These are phyloP conservation scores for Trichosporon coremiiforme DNA, from an alignment of 1,284 basidiomycete genomes.

Conservation along the genomic window DNA sequence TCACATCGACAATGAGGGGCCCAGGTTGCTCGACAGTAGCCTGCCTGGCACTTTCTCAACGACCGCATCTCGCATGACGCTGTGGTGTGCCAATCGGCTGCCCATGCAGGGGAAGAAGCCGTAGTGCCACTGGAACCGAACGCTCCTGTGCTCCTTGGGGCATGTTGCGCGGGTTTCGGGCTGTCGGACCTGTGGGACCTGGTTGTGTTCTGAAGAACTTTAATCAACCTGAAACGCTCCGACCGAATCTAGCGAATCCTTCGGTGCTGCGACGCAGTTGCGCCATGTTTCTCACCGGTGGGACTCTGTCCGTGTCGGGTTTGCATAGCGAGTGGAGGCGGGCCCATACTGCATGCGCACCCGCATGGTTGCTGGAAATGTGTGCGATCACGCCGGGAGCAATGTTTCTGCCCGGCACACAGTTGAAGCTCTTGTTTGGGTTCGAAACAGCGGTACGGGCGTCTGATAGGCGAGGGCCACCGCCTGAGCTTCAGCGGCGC, in stretches of 20 bases:
- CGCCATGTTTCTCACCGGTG: too few relatives aligned
- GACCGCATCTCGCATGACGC: background rate
- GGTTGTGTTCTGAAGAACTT: background rate
- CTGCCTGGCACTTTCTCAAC: too few relatives aligned
- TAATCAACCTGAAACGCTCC: background rate
- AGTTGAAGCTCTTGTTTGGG: background rate
- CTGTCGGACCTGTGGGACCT: background rate
- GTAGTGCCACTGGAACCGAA: background rate
- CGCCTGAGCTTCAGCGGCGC: background rate
- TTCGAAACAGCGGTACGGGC: constrained; percentile 8
- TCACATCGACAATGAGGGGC: background rate
- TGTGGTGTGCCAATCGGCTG: too few relatives aligned
- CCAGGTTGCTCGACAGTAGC: too few relatives aligned
- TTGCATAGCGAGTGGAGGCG: background rate
- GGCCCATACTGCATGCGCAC: background rate
- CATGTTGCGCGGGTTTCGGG: background rate
- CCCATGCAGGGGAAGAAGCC: background rate
- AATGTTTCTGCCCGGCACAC: background rate
- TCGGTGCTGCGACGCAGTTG: background rate
- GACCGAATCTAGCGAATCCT: background rate
- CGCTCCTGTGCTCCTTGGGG: too few relatives aligned
- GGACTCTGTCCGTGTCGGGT: background rate
- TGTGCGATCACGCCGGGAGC: constrained; percentile 1
- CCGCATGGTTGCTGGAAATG: background rate
- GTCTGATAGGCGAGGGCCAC: background rate